Conservation (phyloP, 2,329 filamentous ascomycete genomes). For the Verticillium klebahnii region DNA sequence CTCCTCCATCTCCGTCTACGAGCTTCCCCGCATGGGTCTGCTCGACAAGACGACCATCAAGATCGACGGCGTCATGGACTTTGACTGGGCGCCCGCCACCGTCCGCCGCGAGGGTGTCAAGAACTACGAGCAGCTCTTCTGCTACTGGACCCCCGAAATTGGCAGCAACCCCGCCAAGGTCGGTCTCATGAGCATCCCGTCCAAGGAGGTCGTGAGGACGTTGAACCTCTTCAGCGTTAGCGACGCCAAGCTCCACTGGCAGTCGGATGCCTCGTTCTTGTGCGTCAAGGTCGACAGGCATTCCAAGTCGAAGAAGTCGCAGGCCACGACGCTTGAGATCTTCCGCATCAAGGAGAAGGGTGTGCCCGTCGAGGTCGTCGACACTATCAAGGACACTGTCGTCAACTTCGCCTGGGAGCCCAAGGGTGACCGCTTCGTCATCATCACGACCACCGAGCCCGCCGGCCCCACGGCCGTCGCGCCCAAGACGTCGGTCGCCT, state of each 20-base stretch:
- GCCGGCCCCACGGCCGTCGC: constrained; percentile 72
- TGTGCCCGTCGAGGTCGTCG: constrained; percentile 95
- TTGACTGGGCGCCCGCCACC: constrained; percentile 91
- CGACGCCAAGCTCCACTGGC: constrained; percentile 98
- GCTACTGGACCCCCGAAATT: constrained; percentile 98
- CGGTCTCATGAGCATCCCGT: constrained; percentile 90
- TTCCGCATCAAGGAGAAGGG: constrained; percentile 98
- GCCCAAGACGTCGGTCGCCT: constrained; percentile 90
- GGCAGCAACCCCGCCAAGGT: constrained; percentile 98
- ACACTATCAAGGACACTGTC: constrained; percentile 96
- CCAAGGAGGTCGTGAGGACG: constrained; percentile 89
- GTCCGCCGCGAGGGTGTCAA: constrained; percentile 81
- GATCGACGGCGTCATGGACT: constrained; percentile 94
- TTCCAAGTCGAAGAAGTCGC: constrained; percentile 98
- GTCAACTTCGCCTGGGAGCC: constrained; percentile 99
- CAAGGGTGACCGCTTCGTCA: constrained; percentile 93
- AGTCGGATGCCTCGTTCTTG: constrained; percentile 87
- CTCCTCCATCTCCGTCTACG: constrained; percentile 86
- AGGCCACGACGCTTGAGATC: constrained; percentile 95
- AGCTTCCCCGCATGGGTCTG: constrained; percentile 82
- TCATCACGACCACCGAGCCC: constrained; percentile 90
- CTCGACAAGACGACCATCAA: constrained; percentile 91
- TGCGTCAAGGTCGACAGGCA: constrained; percentile 99
- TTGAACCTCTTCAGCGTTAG: constrained; percentile 97
- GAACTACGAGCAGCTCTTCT: constrained; percentile 91